Percentiles rank a stretch among this genome's conserved stretches.
These are phyloP conservation scores for Hymenoscyphus linearis DNA, from an alignment of 2,329 filamentous ascomycete species.

Conservation along the genomic window DNA sequence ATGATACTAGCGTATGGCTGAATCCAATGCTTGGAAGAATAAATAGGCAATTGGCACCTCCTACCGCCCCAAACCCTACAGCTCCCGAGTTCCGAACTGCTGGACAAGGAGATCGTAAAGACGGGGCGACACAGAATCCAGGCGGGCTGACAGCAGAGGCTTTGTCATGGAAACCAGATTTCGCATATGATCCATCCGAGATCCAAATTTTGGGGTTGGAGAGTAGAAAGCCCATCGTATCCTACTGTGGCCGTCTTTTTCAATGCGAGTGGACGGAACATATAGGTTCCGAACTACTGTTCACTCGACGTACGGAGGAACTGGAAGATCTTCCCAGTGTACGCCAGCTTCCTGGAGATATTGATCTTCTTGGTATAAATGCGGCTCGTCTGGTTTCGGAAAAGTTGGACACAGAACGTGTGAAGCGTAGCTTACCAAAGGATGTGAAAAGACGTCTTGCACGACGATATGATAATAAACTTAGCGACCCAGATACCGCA, in stretches of 20 bases:
- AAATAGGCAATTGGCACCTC: conserved; percentile 4
- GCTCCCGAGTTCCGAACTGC: background rate
- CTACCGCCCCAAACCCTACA: conserved; percentile 2
- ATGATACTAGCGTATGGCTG: conserved; percentile 14
- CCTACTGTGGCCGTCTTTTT: conserved; percentile 74
- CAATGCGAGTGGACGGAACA: conserved; percentile 76
- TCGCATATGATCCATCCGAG: conserved; percentile 9
- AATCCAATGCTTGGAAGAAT: conserved; percentile 15
- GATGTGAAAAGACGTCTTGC: background rate
- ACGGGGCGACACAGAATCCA: conserved; percentile 7
- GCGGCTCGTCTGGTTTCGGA: conserved; percentile 64
- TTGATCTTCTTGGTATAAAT: conserved; percentile 68
- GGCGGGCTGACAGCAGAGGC: conserved; percentile 25
- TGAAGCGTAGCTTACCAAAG: background rate
- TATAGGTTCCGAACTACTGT: conserved; percentile 77
- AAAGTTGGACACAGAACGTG: conserved; percentile 51
- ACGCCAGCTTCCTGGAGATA: conserved; percentile 49
- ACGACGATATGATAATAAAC: conserved; percentile 18
- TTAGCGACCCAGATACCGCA: conserved; percentile 31
- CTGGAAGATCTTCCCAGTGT: conserved; percentile 40
- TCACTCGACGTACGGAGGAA: conserved; percentile 46
- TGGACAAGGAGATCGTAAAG: conserved; percentile 14
- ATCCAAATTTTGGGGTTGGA: conserved; percentile 83
- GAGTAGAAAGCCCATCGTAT: conserved; percentile 68
- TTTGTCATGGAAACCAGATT: background rate